Base-by-base conservation (phyloP, 768 basidiomycete genomes). In the Galerina sulciceps region DNA sequence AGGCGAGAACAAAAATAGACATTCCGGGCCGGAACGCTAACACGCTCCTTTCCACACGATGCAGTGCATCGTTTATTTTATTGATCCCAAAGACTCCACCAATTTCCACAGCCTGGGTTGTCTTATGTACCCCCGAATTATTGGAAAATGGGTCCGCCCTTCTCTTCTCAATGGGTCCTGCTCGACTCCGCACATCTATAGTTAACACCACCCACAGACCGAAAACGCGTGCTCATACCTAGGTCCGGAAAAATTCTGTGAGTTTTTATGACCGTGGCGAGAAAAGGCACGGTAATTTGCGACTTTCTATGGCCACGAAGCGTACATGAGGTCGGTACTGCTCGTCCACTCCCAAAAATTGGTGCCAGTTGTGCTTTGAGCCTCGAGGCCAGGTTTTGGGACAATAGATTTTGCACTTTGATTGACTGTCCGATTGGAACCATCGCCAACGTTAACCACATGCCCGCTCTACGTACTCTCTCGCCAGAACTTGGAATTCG, bases 11-110 rank as follows among this genome's bases (percentile, higher is more conserved):
- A 8, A 55, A 20, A 58, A 59, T 59, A 60, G 58, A 59, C 53
- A 40, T 8, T 8, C 26, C 26, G 26, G 26, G 26, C 26, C 26
- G 35, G 34, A 48, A 44, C 38, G 53, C 59, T 48, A n/a, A n/a
- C 47, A 59, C 59, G 48, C 41, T 37, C 55, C 59, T 54, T 63
- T 58, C 59, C 60, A 66, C 66, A 59, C 66, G 63, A 53, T 62
- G 67, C 57, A 62, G 43, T 23, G 46, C 56, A 26, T 23, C 44
- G 38, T 57, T 36, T 59, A 58, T 63, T 64, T 63, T 31, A 31
- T 31, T 61, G 59, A 68, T 66, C 60, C 65, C 65, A 59, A 62
- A 62, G 58, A 48, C 34, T 42, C 47, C 40, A 43, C 43, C 36
- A 3, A 31, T 42, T 58, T 60, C 55, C 26, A 35, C 26, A 57